Conservation (phyloP, 2,329 filamentous ascomycete species). For the Camillea tinctor region DNA sequence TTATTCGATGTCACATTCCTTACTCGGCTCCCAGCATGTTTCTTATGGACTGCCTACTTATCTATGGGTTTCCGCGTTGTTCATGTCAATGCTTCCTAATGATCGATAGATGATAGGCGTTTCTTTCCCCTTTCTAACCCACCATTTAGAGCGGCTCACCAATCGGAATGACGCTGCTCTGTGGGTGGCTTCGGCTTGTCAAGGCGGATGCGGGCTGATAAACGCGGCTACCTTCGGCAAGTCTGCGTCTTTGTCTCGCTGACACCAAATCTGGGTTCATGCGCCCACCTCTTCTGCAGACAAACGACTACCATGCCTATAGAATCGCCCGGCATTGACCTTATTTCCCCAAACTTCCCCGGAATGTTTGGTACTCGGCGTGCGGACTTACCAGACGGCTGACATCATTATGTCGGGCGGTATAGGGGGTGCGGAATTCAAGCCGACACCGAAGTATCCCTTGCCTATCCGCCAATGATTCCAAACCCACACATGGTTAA, state of each 20-base stretch:
- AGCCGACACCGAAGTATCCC: constrained; percentile 24
- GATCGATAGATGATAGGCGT: constrained; percentile 12
- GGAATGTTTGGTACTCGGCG: constrained; percentile 1
- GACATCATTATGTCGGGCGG: constrained; percentile 6
- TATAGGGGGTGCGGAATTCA: constrained; percentile 25
- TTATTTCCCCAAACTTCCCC: constrained; percentile 5
- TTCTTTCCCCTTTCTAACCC: constrained; percentile 17
- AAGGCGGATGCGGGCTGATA: constrained; percentile 3
- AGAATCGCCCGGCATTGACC: not conserved
- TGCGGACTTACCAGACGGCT: constrained; percentile 4
- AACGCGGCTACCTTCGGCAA: constrained; percentile 30
- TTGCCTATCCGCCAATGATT: constrained; percentile 20
- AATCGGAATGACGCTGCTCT: constrained; percentile 7
- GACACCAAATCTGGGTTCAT: constrained; percentile 10
- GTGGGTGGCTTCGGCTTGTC: constrained; percentile 26
- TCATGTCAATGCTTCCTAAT: constrained; percentile 7
- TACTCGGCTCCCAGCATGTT: constrained; percentile 1
- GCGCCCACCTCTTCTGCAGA: constrained; percentile 6
- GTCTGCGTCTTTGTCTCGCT: constrained; percentile 21
- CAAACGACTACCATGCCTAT: constrained; percentile 2
- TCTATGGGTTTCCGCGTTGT: constrained; percentile 6
- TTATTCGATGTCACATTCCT: not conserved
- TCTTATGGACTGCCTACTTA: not conserved
- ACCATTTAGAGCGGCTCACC: constrained; percentile 12
- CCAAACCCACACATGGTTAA: constrained; percentile 35